Evolutionary conservation across 1,284 basidiomycete genomes (phyloP).

Genomic region (Cerioporus squamosus): DNA sequence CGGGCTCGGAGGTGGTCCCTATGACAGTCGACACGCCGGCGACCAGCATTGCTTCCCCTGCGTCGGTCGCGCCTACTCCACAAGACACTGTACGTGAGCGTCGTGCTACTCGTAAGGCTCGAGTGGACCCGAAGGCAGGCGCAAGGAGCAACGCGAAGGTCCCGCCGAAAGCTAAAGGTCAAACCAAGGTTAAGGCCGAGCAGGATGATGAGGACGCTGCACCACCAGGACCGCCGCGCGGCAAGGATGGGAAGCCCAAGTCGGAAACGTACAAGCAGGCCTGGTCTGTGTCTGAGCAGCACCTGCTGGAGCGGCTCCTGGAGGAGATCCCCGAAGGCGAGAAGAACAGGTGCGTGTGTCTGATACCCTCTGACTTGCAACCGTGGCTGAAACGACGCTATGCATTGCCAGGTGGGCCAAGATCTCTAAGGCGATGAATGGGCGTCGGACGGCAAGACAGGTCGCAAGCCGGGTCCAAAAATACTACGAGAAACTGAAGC

Average conservation of each 20-base stretch:
- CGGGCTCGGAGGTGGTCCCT: conserved; percentile 4
- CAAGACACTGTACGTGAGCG: conserved; percentile 6
- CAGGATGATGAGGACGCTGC: conserved; percentile 5
- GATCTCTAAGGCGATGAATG: conserved; percentile 80
- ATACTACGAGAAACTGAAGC: conserved; percentile 81
- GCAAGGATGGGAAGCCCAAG: conserved; percentile 41
- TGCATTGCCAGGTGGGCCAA: conserved; percentile 72
- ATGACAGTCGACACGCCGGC: conserved; percentile 29
- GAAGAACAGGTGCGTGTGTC: conserved; percentile 62
- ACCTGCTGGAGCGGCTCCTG: conserved; percentile 69
- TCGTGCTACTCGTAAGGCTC: conserved; percentile 17
- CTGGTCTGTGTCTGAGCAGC: conserved; percentile 77
- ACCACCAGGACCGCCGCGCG: conserved; percentile 20
- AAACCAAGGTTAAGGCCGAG: conserved; percentile 1
- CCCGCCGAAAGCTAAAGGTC: conserved; percentile 4
- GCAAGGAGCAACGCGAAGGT: conserved; percentile 4
- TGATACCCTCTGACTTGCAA: neutral
- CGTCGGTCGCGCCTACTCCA: conserved; percentile 1
- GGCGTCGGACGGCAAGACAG: conserved; percentile 73
- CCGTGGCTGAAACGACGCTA: neutral
- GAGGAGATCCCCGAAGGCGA: conserved; percentile 79
- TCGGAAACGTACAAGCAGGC: conserved; percentile 77
- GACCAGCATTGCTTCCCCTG: conserved; percentile 21
- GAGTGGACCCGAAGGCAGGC: conserved; percentile 1
- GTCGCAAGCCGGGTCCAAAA: conserved; percentile 87